Base-by-base conservation (phyloP, 208 protist species). In the Tetramitus jugosus region DNA sequence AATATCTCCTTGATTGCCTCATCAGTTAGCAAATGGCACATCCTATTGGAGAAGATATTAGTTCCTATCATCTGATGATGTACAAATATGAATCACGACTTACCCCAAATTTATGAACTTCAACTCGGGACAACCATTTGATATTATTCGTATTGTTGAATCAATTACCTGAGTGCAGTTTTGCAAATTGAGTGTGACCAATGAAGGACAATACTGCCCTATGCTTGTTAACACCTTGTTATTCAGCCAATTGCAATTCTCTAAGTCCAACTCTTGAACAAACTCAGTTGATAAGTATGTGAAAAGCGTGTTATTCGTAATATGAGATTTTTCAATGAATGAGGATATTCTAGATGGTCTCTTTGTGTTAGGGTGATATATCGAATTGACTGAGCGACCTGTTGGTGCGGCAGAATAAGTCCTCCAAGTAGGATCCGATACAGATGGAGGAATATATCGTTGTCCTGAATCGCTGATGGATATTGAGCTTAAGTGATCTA, bases 1-100 rank as follows among this genome's bases (percentile, higher is more conserved):
- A 71, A 71, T 29, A 71, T 71, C 35, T 71, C 39, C 7, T 35
- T 7, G 17, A 71, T 23, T 31, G n/a, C 35, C 7, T 71, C 65
- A 49, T 71, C 65, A 14, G 65, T 71, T 35, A 71, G 26, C 0
- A 71, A n/a, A 46, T 71, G 65, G 49, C 65, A 71, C 65, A 71
- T n/a, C n/a, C n/a, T n/a, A n/a, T n/a, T n/a, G n/a, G n/a, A n/a
- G n/a, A n/a, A n/a, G n/a, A n/a, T n/a, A n/a, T n/a, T n/a, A n/a
- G n/a, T n/a, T n/a, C n/a, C n/a, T n/a, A n/a, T n/a, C n/a, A n/a
- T n/a, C n/a, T n/a, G n/a, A n/a, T n/a, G n/a, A n/a, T n/a, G n/a
- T n/a, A n/a, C n/a, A n/a, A n/a, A n/a, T n/a, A n/a, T n/a, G n/a
- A n/a, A n/a, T n/a, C n/a, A n/a, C n/a, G n/a, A n/a, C n/a, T n/a